phyloP scores from a whole-genome alignment of 306 rosid genomes.

The Luffa acutangula region DNA sequence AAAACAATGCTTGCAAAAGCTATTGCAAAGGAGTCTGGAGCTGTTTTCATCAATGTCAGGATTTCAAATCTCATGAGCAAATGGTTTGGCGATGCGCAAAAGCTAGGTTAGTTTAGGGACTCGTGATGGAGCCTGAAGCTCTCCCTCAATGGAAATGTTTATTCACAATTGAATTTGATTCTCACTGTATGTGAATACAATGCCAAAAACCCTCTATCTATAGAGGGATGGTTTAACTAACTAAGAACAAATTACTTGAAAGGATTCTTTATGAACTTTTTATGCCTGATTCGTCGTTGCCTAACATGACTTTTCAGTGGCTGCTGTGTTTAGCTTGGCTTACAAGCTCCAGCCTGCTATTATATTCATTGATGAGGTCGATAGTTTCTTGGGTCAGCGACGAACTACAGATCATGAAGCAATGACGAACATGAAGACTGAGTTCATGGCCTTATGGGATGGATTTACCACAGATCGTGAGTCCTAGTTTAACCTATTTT shows the following conservation, averaged over 20 bases:
- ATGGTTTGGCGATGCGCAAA: conserved; percentile 99
- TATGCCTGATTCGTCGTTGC: conserved; percentile 7
- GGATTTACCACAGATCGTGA: conserved; percentile 96
- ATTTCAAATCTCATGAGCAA: conserved; percentile 98
- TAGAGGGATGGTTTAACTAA: too few relatives aligned
- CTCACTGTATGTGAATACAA: not conserved
- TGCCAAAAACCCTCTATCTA: too few relatives aligned
- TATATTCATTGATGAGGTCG: conserved; percentile 95
- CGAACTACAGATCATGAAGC: conserved; percentile 95
- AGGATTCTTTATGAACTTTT: not conserved
- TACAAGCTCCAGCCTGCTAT: conserved; percentile 96
- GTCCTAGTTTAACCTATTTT: conserved; percentile 14
- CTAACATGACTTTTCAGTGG: conserved; percentile 40
- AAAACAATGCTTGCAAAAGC: conserved; percentile 99
- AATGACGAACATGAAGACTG: conserved; percentile 89
- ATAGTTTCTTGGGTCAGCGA: conserved; percentile 97
- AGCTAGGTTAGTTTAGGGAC: conserved; percentile 57
- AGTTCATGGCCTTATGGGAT: conserved; percentile 98
- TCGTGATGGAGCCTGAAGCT: not conserved
- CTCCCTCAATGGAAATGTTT: too few relatives aligned
- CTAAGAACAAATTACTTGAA: too few relatives aligned
- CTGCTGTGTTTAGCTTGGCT: conserved; percentile 97
- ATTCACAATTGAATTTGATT: too few relatives aligned
- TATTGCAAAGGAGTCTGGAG: conserved; percentile 92
- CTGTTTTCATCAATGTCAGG: conserved; percentile 86